Evolutionary conservation across 495 filamentous ascomycete genomes (phyloP), one percentile per base, ranked within the genome.

Genomic region (Tuber calosporum): DNA sequence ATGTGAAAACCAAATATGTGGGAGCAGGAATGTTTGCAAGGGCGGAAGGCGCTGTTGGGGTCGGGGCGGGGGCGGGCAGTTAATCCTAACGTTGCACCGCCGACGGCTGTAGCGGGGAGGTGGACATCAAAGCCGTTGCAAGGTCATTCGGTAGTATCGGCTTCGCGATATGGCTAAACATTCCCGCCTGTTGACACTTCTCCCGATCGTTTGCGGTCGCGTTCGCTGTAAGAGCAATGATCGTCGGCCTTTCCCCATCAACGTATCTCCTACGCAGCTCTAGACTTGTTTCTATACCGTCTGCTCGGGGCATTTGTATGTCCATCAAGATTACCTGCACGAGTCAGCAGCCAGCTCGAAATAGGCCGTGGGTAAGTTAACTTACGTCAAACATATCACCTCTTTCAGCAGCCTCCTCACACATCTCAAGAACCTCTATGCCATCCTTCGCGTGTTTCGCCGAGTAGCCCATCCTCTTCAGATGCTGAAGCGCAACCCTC

Each of bases 201-300:
- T 81, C 80, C 66, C 74, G 72, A 45, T 81, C 80, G 9, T 62
- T 70, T 2, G 80, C 80, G 4, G 80, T 81, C n/a, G 80, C 80
- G 68, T 81, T 81, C 45, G 80, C 80, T 48, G 80, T 81, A 22
- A 81, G 77, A 8, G 80, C 80, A 22, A 81, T 77, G 38, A 81
- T 78, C 22, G 81, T 67, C 26, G 80, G 80, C n/a, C 74, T 72
- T 72, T 81, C 74, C 20, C 68, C 39, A 39, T 81, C 79, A 17
- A 67, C 45, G 36, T 81, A 81, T 68, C 79, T 72, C 67, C 79
- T 75, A 43, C 48, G 72, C 13, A 81, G 75, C 40, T 81, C 79
- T n/a, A 77, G 73, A n/a, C 77, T 80, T 41, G 80, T 79, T 68
- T 81, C 76, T 37, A 81, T 81, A 36, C 80, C 80, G n/a, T 81